Base-by-base conservation (phyloP, 176 grass and related monocot genomes). In the Paspalum notatum region DNA sequence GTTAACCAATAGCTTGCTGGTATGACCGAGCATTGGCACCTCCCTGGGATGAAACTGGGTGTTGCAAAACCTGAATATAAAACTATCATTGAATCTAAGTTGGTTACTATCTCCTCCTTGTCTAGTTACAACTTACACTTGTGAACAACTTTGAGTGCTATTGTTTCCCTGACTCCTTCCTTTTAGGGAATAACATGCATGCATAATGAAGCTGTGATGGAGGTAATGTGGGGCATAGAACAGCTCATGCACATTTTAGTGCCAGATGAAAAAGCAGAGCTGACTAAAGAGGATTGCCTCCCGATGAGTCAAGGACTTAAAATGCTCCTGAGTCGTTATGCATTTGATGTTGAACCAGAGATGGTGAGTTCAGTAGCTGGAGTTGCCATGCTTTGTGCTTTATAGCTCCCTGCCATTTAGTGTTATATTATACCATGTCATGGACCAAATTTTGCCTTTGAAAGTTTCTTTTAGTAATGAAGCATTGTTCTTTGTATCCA, bases 401-500 rank as follows among this genome's bases (percentile, higher is more conserved):
- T 39, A 18, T 39, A 39, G 12, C 15, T 64, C 27, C 32, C 32
- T 64, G 32, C 6, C 14, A 63, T 38, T 37, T 39, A 63, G 61
- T 63, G 2, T 63, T 63, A 64, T 13, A 62, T 17, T 39, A 8
- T 17, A 15, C 6, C 14, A 17, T 64, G 17, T 62, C 13, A 62
- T 14, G 5, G 60, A 64, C 12, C 26, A 62, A 17, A 14, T 2
- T 61, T 10, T 32, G 58, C 58, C 24, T 61, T 27, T 14, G 7
- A 12, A 5, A 27, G 6, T 61, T 61, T 44, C 14, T 44, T 71
- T 40, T 25, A 58, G 21, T 12, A 10, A 58, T 58, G 56, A 58
- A 58, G 20, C n/a, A 58, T 32, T 62, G 25, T n/a, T 37, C 21
- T 49, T 81, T 40, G 66, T 71, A 49, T 71, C 41, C 42, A 81